Percentiles rank a stretch among this genome's conserved stretches.
Evolutionary conservation across 164 flowering plant species (phyloP).

Genomic region (Annona squamosa): DNA sequence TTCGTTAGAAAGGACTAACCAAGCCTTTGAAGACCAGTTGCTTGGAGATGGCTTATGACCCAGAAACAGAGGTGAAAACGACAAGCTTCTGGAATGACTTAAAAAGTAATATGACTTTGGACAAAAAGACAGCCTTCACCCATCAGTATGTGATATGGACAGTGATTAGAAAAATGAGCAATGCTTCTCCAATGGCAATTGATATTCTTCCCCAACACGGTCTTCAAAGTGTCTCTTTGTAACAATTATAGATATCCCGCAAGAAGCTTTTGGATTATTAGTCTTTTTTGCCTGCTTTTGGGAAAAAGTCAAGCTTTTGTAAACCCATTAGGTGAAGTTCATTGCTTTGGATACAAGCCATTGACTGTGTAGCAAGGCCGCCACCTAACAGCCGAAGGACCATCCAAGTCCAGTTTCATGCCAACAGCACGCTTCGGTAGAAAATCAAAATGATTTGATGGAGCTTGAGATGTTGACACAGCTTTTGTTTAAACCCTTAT

Average conservation of each 20-base stretch:
- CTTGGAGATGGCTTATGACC: slow-evolving; percentile 8
- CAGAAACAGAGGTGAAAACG: not conserved
- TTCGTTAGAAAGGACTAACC: not conserved
- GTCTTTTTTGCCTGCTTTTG: not conserved
- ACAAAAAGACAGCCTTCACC: not conserved
- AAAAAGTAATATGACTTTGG: slow-evolving; percentile 1
- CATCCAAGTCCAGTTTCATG: not conserved
- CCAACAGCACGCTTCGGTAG: not conserved
- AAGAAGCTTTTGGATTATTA: not conserved
- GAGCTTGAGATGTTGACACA: not conserved
- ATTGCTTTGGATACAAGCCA: slow-evolving; percentile 6
- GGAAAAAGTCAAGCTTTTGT: slow-evolving; percentile 2
- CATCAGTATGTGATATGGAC: not conserved
- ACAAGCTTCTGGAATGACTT: not conserved
- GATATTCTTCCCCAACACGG: no score
- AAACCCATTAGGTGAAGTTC: slow-evolving; percentile 2
- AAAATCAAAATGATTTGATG: not conserved
- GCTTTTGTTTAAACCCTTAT: not conserved
- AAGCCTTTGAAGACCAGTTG: slow-evolving; percentile 6
- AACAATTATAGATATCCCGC: no score
- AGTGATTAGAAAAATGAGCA: not conserved
- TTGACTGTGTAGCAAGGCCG: not conserved
- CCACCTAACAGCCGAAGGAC: not conserved
- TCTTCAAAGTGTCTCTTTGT: not conserved
- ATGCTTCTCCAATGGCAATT: not conserved